Evolutionary conservation across 352 stramenopile species (phyloP), one percentile per base, ranked within the genome.

Genomic region (Globisporangium nunn): DNA sequence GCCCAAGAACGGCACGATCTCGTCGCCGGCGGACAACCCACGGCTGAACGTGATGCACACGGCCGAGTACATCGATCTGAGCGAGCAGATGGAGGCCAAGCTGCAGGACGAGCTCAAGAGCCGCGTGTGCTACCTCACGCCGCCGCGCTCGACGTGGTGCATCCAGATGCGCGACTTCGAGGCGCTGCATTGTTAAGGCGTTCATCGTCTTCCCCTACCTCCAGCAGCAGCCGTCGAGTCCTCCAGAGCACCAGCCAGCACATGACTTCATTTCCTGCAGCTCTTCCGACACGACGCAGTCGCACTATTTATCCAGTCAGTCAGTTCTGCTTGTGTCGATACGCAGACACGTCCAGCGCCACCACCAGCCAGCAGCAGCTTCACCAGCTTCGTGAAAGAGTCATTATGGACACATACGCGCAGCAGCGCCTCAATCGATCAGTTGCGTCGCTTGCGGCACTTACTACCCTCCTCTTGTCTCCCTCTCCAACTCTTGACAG

Each of bases 91-190:
- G 43, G 62, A 88, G 31, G 59, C 72, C 45, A 77, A 73, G 37
- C 50, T 91, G 50, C 58, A 61, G 15, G 23, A 50, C n/a, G 68
- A 76, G 50, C 45, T 58, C 28, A 58, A 74, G 28, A 70, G 72
- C 43, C 59, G 68, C 5, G 61, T 56, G 10, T 74, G 81, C 48
- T 75, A 88, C 47, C 71, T 92, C 12, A 90, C 79, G 49, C 82
- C 82, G 44, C 82, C 82, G 29, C 78, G 79, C 35, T 88, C 82
- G 4, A 92, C 82, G 31, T 92, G 82, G 82, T 76, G 75, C 72
- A 90, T 92, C 60, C 82, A 92, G 57, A 92, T 87, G 75, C 79
- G 83, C 37, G 59, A 83, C 70, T 86, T 92, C 46, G 81, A 91
- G 35, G 67, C 54, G 31, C 67, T 85, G 31, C 66, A 84, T 11